phyloP scores from a whole-genome alignment of 2,329 filamentous ascomycete species.

The Fusarium foetens region DNA sequence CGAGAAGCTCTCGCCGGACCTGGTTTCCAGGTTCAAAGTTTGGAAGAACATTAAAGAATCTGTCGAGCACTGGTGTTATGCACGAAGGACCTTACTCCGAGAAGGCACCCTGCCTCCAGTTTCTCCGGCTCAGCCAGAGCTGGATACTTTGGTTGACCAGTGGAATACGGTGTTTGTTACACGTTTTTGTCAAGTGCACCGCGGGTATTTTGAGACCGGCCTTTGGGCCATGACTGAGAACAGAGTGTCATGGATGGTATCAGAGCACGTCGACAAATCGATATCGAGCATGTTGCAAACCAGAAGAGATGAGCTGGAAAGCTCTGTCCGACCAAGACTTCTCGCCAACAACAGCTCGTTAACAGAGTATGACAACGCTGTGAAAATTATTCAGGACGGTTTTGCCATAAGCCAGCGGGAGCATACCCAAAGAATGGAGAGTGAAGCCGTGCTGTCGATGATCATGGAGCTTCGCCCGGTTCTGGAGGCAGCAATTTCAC shows the following conservation, averaged over 20 bases:
- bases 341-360: not conserved
- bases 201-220: not conserved
- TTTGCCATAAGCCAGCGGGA: not conserved
- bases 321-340: not conserved
- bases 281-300: not conserved
- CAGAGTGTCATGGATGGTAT: not conserved
- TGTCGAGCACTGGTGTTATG: slow-evolving; percentile 12
- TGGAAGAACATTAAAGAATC: not conserved
- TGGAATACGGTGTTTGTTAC: slow-evolving; percentile 33
- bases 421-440: slow-evolving; percentile 1
- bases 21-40: not conserved
- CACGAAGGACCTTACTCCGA: not conserved
- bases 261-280: not conserved
- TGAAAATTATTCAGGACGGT: not conserved
- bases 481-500: not conserved
- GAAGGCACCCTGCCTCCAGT: not conserved
- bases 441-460: slow-evolving; percentile 27
- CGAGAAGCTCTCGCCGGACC: not conserved
- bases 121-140: not conserved
- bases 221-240: not conserved
- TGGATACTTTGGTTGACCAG: slow-evolving; percentile 21
- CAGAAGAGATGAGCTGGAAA: slow-evolving; percentile 6
- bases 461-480: slow-evolving; percentile 20
- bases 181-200: slow-evolving; percentile 12
- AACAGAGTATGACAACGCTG: not conserved